Conservation (phyloP, 176 grass and related monocot species). For the Raddia guianensis region DNA sequence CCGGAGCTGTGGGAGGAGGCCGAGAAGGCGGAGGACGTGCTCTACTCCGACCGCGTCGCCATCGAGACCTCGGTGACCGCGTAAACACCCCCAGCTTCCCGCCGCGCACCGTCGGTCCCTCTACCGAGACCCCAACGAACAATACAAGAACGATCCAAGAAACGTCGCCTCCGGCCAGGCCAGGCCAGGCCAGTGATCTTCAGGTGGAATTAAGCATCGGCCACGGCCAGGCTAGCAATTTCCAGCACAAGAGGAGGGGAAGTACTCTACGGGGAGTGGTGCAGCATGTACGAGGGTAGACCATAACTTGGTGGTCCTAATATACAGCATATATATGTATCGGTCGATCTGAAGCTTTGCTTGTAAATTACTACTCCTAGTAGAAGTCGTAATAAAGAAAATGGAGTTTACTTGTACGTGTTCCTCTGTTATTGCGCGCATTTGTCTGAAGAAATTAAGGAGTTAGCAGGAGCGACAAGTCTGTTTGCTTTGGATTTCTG, state of each 20-base stretch:
- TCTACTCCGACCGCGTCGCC: constrained; percentile 64
- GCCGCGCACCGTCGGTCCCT: constrained; percentile 19
- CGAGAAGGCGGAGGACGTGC: constrained; percentile 73
- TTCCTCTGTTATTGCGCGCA: not conserved
- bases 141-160: constrained; percentile 7
- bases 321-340: constrained; percentile 30
- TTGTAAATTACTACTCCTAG: constrained; percentile 52
- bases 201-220: constrained; percentile 35
- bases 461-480: constrained; percentile 20
- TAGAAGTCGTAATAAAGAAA: constrained; percentile 38
- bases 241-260: constrained; percentile 25
- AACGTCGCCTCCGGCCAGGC: not conserved
- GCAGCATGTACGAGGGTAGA: constrained; percentile 26
- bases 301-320: constrained; percentile 33
- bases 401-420: constrained; percentile 39
- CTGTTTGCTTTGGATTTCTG: constrained; percentile 1
- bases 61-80: constrained; percentile 91
- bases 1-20: constrained; percentile 89
- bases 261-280: constrained; percentile 26
- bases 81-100: constrained; percentile 31
- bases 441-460: constrained; percentile 15
- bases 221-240: constrained; percentile 29
- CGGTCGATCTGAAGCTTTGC: constrained; percentile 37
- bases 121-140: not conserved
- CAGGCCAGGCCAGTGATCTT: constrained; percentile 34